These are phyloP conservation scores for Carex arenaria DNA, from an alignment of 202 grass and related monocot genomes.

Conservation along the genomic window DNA sequence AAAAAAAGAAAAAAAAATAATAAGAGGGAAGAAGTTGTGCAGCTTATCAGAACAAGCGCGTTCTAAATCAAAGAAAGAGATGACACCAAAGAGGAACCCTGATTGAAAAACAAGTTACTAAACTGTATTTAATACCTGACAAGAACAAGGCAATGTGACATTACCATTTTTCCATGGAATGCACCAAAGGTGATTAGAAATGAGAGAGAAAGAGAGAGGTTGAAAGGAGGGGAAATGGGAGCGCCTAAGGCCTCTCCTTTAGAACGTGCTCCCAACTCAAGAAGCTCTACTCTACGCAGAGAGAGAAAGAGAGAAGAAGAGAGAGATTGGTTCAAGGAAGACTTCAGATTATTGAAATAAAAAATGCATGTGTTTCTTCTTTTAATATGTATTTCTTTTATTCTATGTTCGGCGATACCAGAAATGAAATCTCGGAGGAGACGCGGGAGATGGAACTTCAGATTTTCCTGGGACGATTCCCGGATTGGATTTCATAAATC, in stretches of 20 bases:
- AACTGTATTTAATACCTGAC: background rate
- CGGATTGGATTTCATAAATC: background rate
- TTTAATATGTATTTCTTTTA: background rate
- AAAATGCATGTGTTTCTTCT: background rate
- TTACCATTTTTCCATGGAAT: constrained; percentile 8
- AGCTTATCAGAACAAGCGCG: background rate
- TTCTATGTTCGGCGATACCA: background rate
- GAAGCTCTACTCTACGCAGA: background rate
- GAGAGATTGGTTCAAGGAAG: constrained; percentile 14
- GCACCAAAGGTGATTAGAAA: constrained; percentile 3
- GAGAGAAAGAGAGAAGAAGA: background rate
- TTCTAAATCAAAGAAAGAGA: background rate
- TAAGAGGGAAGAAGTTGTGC: background rate
- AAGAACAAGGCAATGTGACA: background rate
- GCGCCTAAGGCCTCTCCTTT: constrained; percentile 4
- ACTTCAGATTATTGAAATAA: constrained; percentile 8
- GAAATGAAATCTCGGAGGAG: background rate
- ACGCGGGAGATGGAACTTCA: background rate
- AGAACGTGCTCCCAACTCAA: constrained; percentile 25
- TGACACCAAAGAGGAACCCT: background rate
- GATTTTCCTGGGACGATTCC: background rate
- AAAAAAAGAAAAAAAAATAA: background rate
- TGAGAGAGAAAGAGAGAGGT: background rate
- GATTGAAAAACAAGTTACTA: background rate
- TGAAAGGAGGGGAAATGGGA: constrained; percentile 12